phyloP scores from a whole-genome alignment of 2,329 filamentous ascomycete species.

The Kalaharituber pfeilii region DNA sequence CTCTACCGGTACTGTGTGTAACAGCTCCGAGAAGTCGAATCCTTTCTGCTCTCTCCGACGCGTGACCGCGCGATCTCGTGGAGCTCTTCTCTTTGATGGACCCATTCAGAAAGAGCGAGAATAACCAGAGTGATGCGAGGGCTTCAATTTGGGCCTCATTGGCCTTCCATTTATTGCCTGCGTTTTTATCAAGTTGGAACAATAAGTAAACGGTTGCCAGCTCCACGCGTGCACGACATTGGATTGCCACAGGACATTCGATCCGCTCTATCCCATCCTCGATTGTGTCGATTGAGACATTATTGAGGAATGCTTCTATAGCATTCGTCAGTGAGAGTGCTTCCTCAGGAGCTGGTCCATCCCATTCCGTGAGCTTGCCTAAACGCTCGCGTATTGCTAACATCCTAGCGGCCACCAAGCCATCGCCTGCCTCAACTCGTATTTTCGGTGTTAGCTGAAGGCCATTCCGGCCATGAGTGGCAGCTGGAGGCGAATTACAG shows the following conservation, averaged over 20 bases:
- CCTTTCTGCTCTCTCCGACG: not conserved
- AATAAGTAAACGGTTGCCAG: not conserved
- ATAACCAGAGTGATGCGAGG: slow-evolving; percentile 6
- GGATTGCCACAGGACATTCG: not conserved
- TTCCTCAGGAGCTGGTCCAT: not conserved
- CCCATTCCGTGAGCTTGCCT: not conserved
- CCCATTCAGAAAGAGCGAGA: not conserved
- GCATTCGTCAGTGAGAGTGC: slow-evolving; percentile 1
- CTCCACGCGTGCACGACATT: not conserved
- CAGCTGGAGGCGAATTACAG: no score
- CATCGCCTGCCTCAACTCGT: not conserved
- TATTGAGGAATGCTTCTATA: slow-evolving; percentile 6
- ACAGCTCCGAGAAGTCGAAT: not conserved
- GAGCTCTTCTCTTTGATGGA: not conserved
- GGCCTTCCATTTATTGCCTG: slow-evolving; percentile 1
- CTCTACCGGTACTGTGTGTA: not conserved
- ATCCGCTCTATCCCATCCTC: not conserved
- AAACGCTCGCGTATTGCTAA: not conserved
- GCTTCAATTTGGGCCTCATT: slow-evolving; percentile 6
- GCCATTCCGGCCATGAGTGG: no score
- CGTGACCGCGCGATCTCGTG: not conserved
- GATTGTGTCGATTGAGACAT: slow-evolving; percentile 1
- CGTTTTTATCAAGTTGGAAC: not conserved
- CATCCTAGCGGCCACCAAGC: not conserved
- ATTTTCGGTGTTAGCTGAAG: not conserved